Evolutionary conservation across 202 grass and related monocot genomes (phyloP).

Genomic region (Zizania palustris): DNA sequence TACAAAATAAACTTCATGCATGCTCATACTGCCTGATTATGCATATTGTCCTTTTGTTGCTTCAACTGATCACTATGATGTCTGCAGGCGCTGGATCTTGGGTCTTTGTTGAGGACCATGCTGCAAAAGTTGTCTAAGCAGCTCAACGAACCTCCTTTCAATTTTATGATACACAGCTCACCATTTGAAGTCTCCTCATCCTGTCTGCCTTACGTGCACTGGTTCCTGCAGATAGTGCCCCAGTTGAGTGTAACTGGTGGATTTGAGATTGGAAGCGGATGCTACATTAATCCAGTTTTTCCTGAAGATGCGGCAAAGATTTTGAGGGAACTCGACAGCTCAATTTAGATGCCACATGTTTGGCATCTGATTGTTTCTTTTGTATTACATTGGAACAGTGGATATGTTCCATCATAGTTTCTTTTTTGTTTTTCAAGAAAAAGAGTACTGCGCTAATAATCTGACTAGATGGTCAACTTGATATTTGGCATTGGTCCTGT

Average conservation of each 20-base stretch:
- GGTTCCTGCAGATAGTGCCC: constrained; percentile 94
- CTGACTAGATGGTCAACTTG: neutral
- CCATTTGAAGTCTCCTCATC: constrained; percentile 54
- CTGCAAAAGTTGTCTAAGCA: constrained; percentile 87
- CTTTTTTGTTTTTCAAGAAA: neutral
- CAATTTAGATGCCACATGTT: constrained; percentile 39
- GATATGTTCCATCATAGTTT: constrained; percentile 17
- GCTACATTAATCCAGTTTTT: constrained; percentile 92
- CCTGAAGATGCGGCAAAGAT: constrained; percentile 90
- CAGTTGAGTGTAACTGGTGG: constrained; percentile 73
- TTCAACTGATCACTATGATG: neutral
- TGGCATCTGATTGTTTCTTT: neutral
- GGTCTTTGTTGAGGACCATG: constrained; percentile 65
- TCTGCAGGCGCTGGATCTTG: constrained; percentile 79
- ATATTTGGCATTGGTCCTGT: neutral
- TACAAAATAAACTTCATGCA: neutral
- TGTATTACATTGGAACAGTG: neutral
- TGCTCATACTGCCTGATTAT: neutral
- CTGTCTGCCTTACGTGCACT: constrained; percentile 63
- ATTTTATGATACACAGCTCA: constrained; percentile 82
- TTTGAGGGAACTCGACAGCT: constrained; percentile 68
- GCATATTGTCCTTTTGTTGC: neutral
- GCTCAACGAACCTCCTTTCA: constrained; percentile 82
- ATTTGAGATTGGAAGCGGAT: constrained; percentile 92
- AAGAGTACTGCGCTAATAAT: constrained; percentile 34